Evolutionary conservation across 108 stramenopile species (phyloP).

Genomic region (Cyclostephanos invisitatus): DNA sequence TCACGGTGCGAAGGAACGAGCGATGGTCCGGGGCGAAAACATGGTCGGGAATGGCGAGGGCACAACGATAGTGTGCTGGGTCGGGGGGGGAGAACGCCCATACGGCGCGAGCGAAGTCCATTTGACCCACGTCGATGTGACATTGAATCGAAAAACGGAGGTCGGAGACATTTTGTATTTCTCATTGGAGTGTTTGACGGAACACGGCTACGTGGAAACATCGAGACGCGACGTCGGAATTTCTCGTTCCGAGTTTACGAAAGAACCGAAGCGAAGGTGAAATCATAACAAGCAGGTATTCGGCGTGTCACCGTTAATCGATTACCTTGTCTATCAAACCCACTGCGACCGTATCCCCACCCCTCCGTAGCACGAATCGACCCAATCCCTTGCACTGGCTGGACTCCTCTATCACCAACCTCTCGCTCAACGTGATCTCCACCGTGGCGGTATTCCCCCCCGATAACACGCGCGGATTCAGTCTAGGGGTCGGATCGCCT

Average conservation of each 20-base stretch:
- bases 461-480: slow-evolving; percentile 65
- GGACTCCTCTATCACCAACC: slow-evolving; percentile 36
- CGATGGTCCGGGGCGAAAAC: neutral
- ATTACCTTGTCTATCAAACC: slow-evolving; percentile 48
- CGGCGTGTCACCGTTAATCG: neutral
- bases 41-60: neutral
- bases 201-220: slow-evolving; percentile 23
- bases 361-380: slow-evolving; percentile 48
- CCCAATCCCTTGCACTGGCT: slow-evolving; percentile 48
- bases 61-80: slow-evolving; percentile 63
- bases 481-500: slow-evolving; percentile 18
- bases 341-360: slow-evolving; percentile 50
- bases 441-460: slow-evolving; percentile 64
- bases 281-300: too few species aligned
- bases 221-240: slow-evolving; percentile 12
- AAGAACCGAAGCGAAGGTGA: neutral
- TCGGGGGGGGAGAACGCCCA: slow-evolving; percentile 74
- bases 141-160: neutral
- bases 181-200: slow-evolving; percentile 19
- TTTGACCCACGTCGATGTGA: slow-evolving; percentile 55
- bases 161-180: slow-evolving; percentile 28
- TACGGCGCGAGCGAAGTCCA: slow-evolving; percentile 61
- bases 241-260: slow-evolving; percentile 30
- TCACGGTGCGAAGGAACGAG: slow-evolving; percentile 7
- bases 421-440: slow-evolving; percentile 67